Evolutionary conservation across 2,329 filamentous ascomycete genomes (phyloP).

Genomic region (Colletotrichum sp.): DNA sequence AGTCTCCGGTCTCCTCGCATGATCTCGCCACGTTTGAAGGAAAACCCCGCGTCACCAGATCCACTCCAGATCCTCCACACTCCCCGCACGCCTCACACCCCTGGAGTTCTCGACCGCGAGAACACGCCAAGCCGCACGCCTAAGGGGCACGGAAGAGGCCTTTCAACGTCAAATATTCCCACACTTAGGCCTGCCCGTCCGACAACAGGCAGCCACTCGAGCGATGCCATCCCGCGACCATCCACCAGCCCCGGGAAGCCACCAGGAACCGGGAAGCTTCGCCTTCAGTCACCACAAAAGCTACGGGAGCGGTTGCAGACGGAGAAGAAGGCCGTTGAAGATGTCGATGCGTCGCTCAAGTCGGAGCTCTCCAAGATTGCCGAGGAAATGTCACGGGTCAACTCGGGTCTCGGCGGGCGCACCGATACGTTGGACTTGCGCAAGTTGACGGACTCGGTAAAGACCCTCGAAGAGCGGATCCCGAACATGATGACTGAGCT

Average conservation of each 20-base stretch:
- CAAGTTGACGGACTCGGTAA: slow-evolving; percentile 62
- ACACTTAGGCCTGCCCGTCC: slow-evolving; percentile 51
- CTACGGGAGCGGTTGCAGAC: slow-evolving; percentile 84
- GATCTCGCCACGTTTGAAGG: slow-evolving; percentile 44
- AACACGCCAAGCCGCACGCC: slow-evolving; percentile 4
- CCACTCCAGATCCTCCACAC: slow-evolving; percentile 6
- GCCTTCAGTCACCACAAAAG: slow-evolving; percentile 75
- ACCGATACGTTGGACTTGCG: slow-evolving; percentile 47
- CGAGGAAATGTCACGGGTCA: slow-evolving; percentile 74
- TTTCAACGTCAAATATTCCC: slow-evolving; percentile 61
- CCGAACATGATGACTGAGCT: slow-evolving; percentile 65
- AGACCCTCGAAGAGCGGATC: slow-evolving; percentile 71
- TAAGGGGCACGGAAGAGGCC: slow-evolving; percentile 49
- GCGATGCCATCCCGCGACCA: slow-evolving; percentile 26
- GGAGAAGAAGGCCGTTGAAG: slow-evolving; percentile 77
- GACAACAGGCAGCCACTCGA: slow-evolving; percentile 25
- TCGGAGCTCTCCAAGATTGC: slow-evolving; percentile 81
- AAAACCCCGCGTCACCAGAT: slow-evolving; percentile 38
- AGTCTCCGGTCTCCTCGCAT: slow-evolving; percentile 44
- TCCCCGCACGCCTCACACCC: neutral
- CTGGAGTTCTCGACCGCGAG: slow-evolving; percentile 7
- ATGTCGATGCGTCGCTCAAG: slow-evolving; percentile 72
- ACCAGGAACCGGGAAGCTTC: slow-evolving; percentile 58
- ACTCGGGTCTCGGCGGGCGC: slow-evolving; percentile 40
- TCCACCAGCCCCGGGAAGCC: slow-evolving; percentile 42